Base-by-base conservation (phyloP, 192 early-diverging fungal genomes). In the Gonapodya sp. region DNA sequence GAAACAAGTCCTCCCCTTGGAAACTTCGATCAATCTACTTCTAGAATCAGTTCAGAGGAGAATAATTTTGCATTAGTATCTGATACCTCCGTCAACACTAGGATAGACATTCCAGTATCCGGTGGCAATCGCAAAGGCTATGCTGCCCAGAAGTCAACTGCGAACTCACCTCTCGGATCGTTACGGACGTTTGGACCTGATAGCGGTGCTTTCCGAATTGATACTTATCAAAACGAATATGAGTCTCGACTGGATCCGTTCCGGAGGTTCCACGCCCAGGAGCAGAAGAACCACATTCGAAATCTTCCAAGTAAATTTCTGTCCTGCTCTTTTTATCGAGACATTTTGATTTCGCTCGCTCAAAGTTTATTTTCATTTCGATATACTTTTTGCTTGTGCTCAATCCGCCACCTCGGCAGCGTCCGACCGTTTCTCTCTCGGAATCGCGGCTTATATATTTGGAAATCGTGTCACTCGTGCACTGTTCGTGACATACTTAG, bases 241-340 rank as follows among this genome's bases (percentile, higher is more conserved):
- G 96, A 98, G 84, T 93, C 92, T 36, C 91, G 87, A 46, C 88
- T 96, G 84, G 95, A 98, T 83, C 96, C 96, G 8, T 98, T 98
- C 83, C 88, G 89, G 30, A 91, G 90, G 18, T 98, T 98, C 86
- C 35, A 18, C 36, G 18, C 80, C 18, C 85, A 91, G 81, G 95
- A 98, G 80, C 88, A 93, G 18, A 84, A 84, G 18, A 88, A 93
- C 18, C 86, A 94, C 1, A 91, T 93, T 36, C 86, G 46, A 8
- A 64, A 64, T 64, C 46, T 64, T 64, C 46, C 46, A 16, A 8
- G 46, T 64, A 24, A 64, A 24, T 64, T 94, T 73, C 92, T 91
- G 32, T 82, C 88, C 0, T 78, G 94, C 36, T 82, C n/a, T n/a
- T n/a, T n/a, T n/a, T n/a, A n/a, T n/a, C n/a, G n/a, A n/a, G n/a